A percentile compares a stretch with the other conserved stretches of the same genome.
These are phyloP conservation scores for Monocercomonoides exilis DNA, from an alignment of 78 protist species.

Conservation along the genomic window DNA sequence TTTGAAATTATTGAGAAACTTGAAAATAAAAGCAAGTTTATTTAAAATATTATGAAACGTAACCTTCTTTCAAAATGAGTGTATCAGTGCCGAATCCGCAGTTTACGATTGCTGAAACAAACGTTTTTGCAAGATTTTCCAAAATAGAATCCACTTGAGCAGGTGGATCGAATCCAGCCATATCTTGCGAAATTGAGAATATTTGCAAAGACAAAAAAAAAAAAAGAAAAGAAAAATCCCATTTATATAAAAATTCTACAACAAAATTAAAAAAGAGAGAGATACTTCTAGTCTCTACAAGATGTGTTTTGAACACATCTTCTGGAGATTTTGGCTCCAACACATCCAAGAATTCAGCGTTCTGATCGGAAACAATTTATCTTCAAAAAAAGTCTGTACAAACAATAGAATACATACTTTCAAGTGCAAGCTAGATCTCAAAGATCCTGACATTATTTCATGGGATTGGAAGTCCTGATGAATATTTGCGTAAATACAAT, in stretches of 20 bases:
- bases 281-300: constrained; percentile 22
- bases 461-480: too few species aligned
- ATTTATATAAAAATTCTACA: background rate
- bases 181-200: too few species aligned
- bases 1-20: too few species aligned
- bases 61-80: constrained; percentile 66
- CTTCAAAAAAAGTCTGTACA: too few species aligned
- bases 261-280: background rate
- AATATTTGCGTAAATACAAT: too few species aligned
- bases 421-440: too few species aligned
- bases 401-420: too few species aligned
- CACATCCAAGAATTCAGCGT: constrained; percentile 57
- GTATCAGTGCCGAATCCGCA: constrained; percentile 78
- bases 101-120: constrained; percentile 91
- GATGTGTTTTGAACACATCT: constrained; percentile 81
- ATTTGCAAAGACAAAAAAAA: too few species aligned
- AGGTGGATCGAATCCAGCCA: background rate
- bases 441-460: too few species aligned
- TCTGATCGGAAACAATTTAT: too few species aligned
- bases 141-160: constrained; percentile 65
- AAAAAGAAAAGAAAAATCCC: background rate
- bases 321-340: constrained; percentile 88
- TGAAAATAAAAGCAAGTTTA: too few species aligned
- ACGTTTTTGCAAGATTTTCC: constrained; percentile 77
- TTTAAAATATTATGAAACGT: too few species aligned